phyloP scores from a whole-genome alignment of 176 grass and related monocot genomes.

The Calamus simplicifolius region DNA sequence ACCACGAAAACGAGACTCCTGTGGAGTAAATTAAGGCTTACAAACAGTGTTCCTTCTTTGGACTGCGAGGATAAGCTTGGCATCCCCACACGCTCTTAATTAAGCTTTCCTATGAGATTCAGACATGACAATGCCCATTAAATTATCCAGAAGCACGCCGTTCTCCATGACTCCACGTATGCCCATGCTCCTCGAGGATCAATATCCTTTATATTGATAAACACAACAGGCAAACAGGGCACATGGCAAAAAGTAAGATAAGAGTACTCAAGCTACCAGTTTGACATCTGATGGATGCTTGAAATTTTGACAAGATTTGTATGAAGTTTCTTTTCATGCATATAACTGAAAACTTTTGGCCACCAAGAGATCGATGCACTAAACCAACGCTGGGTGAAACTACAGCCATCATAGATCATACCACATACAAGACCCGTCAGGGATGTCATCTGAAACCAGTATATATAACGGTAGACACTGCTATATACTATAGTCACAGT shows the following conservation, averaged over 20 bases:
- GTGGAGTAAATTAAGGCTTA: neutral
- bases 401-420: no score
- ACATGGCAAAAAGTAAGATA: neutral
- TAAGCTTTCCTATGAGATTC: neutral
- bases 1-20: neutral
- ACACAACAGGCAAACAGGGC: neutral
- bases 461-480: no score
- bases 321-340: no score
- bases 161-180: conserved; percentile 12
- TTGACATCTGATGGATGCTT: no score
- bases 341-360: no score
- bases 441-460: no score
- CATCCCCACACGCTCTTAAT: neutral
- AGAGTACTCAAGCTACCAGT: neutral
- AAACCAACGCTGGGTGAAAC: no score
- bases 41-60: neutral
- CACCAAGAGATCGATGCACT: no score
- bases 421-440: no score
- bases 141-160: neutral
- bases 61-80: neutral
- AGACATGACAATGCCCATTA: neutral
- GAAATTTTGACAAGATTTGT: no score
- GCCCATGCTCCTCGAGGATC: neutral
- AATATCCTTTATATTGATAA: neutral
- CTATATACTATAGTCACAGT: no score